Evolutionary conservation across 2,329 filamentous ascomycete genomes (phyloP), one percentile per base, ranked within the genome.

Genomic region (Fusarium secorum): DNA sequence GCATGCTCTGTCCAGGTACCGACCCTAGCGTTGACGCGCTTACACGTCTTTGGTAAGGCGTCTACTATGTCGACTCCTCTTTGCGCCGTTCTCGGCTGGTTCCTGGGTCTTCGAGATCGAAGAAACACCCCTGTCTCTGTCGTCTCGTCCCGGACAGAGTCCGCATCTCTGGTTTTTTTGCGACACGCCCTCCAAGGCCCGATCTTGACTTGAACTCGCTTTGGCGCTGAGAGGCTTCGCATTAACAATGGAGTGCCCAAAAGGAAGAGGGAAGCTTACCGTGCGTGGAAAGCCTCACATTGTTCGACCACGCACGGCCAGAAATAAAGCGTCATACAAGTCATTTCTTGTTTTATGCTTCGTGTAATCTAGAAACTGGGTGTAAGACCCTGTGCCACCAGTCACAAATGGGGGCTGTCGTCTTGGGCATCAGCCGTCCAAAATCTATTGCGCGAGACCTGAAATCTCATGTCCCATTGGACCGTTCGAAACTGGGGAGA

Each of bases 31-130:
- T 17, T 2, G 4, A 22, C 11, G 15, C 68, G 48, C 68, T 72
- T 71, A 28, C 26, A 69, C 55, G 9, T 30, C 11, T 62, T 38
- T 9, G 26, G 68, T 20, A 64, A 61, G 15, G 48, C 36, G 41
- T 53, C 51, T 70, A 35, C 52, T 71, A 71, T 60, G 33, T 46
- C 45, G 53, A 71, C 69, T 54, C 68, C 68, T 64, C 60, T 57
- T 30, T 64, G 48, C 52, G 64, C 68, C 68, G 68, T 68, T 70
- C 68, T 70, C 68, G 68, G 68, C 63, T 71, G 64, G 69, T 71
- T 72, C 69, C 68, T 71, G 68, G 64, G 64, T 52, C 52, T 64
- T 45, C 46, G 26, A 69, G 68, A 71, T 68, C 68, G 53, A 56
- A 56, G 30, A 9, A 45, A 41, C 46, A 39, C 45, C 56, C 61